A percentile compares a stretch with the other conserved stretches of the same genome.
Evolutionary conservation across 2,329 filamentous ascomycete species (phyloP).

Genomic region (Akanthomyces muscarius): DNA sequence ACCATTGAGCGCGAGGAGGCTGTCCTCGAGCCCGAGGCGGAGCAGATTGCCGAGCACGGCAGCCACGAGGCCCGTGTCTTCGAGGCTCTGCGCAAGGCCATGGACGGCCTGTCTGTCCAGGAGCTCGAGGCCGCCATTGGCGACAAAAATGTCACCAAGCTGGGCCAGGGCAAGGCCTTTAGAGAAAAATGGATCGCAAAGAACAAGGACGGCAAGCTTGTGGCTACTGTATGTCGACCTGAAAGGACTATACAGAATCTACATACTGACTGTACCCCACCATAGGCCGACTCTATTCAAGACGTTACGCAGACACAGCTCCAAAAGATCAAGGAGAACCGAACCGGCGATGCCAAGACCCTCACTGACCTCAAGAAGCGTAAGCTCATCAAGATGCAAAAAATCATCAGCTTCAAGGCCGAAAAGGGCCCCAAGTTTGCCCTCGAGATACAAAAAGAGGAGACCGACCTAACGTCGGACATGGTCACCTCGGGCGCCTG

Average conservation of each 20-base stretch:
- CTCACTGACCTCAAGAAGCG: conserved; percentile 84
- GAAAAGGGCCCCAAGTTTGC: conserved; percentile 85
- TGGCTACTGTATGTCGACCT: conserved; percentile 44
- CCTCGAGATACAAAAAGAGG: conserved; percentile 82
- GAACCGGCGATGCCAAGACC: conserved; percentile 70
- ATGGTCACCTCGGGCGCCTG: conserved; percentile 86
- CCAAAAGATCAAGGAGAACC: conserved; percentile 64
- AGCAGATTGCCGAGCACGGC: conserved; percentile 68
- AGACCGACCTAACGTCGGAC: conserved; percentile 90
- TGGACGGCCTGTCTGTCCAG: conserved; percentile 77
- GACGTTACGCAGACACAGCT: conserved; percentile 77
- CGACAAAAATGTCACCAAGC: conserved; percentile 68
- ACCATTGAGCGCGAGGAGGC: conserved; percentile 76
- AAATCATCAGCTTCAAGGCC: conserved; percentile 80
- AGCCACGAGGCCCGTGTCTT: conserved; percentile 83
- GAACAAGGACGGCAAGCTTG: conserved; percentile 53
- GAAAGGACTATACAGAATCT: neutral
- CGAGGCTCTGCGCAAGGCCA: conserved; percentile 63
- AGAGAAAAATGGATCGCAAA: conserved; percentile 70
- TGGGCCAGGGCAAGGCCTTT: conserved; percentile 95
- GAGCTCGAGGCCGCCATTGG: conserved; percentile 68
- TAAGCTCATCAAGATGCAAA: conserved; percentile 80
- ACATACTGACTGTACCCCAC: neutral
- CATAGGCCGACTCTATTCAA: conserved; percentile 65
- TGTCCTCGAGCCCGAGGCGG: conserved; percentile 68